These are phyloP conservation scores for Cyberlindnera xylosilytica DNA, from an alignment of 805 yeast genomes.

Conservation along the genomic window DNA sequence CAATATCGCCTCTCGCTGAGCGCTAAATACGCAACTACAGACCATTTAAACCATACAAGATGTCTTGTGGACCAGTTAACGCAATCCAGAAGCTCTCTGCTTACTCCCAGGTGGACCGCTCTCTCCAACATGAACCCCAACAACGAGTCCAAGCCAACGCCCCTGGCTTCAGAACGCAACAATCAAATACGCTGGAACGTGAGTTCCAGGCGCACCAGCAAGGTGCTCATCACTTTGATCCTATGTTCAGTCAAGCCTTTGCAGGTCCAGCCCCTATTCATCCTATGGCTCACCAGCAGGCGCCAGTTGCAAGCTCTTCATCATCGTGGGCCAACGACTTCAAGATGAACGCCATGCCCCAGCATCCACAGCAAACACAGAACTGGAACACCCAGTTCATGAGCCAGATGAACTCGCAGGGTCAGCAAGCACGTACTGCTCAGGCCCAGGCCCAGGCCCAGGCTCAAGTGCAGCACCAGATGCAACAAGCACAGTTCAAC, in stretches of 20 bases:
- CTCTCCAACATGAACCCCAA: constrained; percentile 22
- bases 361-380: constrained; percentile 11
- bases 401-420: constrained; percentile 5
- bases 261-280: constrained; percentile 3
- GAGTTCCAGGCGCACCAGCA: constrained; percentile 22
- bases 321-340: constrained; percentile 27
- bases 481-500: constrained; percentile 7
- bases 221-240: constrained; percentile 12
- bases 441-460: constrained; percentile 1
- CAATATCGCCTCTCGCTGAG: neutral
- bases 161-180: constrained; percentile 16
- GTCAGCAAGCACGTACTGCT: neutral
- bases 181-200: constrained; percentile 15
- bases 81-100: constrained; percentile 24
- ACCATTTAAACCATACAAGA: neutral
- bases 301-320: constrained; percentile 4
- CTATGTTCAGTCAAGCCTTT: constrained; percentile 9
- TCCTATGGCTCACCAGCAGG: constrained; percentile 7
- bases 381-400: constrained; percentile 23
- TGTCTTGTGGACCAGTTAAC: constrained; percentile 27
- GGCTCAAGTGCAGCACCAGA: constrained; percentile 3
- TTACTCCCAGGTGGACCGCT: constrained; percentile 26
- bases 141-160: constrained; percentile 8
- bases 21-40: neutral
- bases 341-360: constrained; percentile 7